Conservation (phyloP, 768 basidiomycete genomes). For the Lentinus tigrinus region DNA sequence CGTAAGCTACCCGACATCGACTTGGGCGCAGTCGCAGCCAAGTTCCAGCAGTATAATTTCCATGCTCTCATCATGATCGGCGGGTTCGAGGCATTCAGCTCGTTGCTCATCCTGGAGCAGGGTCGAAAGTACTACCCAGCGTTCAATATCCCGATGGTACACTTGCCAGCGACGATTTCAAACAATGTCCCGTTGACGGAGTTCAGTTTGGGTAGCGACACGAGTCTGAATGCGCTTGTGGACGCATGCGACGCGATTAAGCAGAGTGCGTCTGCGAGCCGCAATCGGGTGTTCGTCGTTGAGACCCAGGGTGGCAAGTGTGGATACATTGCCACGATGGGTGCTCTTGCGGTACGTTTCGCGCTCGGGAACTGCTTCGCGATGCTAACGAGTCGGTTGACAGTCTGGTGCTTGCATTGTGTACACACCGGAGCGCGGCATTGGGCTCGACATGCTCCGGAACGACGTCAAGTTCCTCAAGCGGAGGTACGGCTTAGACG, state of each 20-base stretch:
- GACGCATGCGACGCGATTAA: constrained; percentile 98
- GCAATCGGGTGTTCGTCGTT: constrained; percentile 95
- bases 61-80: constrained; percentile 87
- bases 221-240: constrained; percentile 95
- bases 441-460: constrained; percentile 76
- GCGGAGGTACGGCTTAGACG: constrained; percentile 80
- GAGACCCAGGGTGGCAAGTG: constrained; percentile 98
- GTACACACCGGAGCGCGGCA: constrained; percentile 92
- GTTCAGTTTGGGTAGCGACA: constrained; percentile 93
- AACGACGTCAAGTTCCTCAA: constrained; percentile 88
- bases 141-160: constrained; percentile 94
- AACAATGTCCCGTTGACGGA: constrained; percentile 99
- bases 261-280: constrained; percentile 94
- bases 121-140: constrained; percentile 82
- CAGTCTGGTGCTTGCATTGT: constrained; percentile 90
- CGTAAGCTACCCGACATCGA: constrained; percentile 83
- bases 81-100: constrained; percentile 92
- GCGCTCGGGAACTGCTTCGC: not conserved
- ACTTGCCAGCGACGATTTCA: constrained; percentile 94
- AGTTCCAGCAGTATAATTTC: constrained; percentile 83
- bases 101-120: constrained; percentile 75
- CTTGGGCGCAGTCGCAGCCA: constrained; percentile 84
- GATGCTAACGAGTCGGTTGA: not conserved
- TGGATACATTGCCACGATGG: constrained; percentile 94
- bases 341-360: constrained; percentile 84